Evolutionary conservation across 108 stramenopile genomes (phyloP).

Genomic region (Nitzschia sp.): DNA sequence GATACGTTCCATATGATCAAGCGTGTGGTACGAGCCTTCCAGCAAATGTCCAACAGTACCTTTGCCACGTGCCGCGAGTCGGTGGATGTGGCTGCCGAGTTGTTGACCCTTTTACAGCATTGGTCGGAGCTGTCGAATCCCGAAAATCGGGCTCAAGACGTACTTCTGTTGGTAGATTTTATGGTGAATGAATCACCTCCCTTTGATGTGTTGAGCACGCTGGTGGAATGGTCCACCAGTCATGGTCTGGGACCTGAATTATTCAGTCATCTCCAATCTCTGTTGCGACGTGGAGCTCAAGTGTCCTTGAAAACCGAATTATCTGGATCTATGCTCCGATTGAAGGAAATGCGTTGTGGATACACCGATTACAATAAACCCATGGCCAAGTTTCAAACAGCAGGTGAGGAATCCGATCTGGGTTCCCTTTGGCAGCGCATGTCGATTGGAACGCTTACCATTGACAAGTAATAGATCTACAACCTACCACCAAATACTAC

Average conservation of each 20-base stretch:
- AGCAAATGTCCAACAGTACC: conserved; percentile 35
- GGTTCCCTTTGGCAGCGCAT: conserved; percentile 47
- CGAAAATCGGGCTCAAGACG: conserved; percentile 17
- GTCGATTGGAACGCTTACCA: conserved; percentile 38
- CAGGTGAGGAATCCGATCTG: background rate
- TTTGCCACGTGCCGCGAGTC: conserved; percentile 9
- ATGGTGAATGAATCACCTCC: conserved; percentile 54
- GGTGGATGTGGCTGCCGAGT: conserved; percentile 31
- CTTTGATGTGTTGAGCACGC: conserved; percentile 44
- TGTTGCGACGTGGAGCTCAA: conserved; percentile 53
- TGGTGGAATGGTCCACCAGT: conserved; percentile 42
- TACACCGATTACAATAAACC: conserved; percentile 15
- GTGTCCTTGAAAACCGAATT: conserved; percentile 52
- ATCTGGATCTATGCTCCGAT: conserved; percentile 68
- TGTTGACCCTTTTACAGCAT: conserved; percentile 21
- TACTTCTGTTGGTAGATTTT: conserved; percentile 44
- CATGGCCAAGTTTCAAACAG: background rate
- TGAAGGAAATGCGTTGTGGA: conserved; percentile 47
- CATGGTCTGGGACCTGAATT: conserved; percentile 38
- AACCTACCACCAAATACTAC: background rate
- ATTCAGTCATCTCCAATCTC: conserved; percentile 24
- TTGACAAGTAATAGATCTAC: conserved; percentile 40
- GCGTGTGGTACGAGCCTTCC: conserved; percentile 40
- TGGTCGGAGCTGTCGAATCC: conserved; percentile 18
- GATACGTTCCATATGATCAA: conserved; percentile 31